Evolutionary conservation across 305 asterid species (phyloP).

Genomic region (Rubia tinctorum): DNA sequence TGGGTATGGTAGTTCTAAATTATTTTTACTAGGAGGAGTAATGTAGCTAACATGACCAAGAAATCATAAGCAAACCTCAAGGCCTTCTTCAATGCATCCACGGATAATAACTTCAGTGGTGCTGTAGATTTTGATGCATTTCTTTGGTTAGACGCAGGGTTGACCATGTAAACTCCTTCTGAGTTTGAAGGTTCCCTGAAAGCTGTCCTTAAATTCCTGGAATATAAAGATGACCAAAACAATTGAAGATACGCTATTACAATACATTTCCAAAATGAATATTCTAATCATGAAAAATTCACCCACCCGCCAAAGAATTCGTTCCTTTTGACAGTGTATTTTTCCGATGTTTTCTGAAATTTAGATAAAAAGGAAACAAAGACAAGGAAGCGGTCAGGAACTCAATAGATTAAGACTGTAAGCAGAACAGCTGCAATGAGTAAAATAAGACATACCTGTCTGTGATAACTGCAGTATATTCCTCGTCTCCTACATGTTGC

Average conservation of each 20-base stretch:
- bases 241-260: not conserved
- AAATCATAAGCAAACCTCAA: constrained; percentile 45
- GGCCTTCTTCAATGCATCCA: constrained; percentile 79
- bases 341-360: constrained; percentile 51
- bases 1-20: not conserved
- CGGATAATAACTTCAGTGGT: constrained; percentile 75
- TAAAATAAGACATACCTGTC: constrained; percentile 40
- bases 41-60: not conserved
- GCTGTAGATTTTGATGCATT: constrained; percentile 41
- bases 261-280: not conserved
- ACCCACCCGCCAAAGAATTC: constrained; percentile 91
- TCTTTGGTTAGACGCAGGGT: constrained; percentile 42
- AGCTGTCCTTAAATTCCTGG: constrained; percentile 77
- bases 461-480: constrained; percentile 67
- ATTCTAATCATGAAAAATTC: constrained; percentile 6
- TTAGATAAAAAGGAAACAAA: constrained; percentile 9
- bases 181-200: constrained; percentile 65
- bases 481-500: constrained; percentile 49
- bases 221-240: constrained; percentile 15
- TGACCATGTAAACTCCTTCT: constrained; percentile 69
- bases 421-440: not conserved
- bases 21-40: not conserved
- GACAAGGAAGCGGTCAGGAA: constrained; percentile 4
- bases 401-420: constrained; percentile 3
- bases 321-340: constrained; percentile 61